phyloP scores from a whole-genome alignment of 176 grass and related monocot genomes.

The Zizania latifolia region DNA sequence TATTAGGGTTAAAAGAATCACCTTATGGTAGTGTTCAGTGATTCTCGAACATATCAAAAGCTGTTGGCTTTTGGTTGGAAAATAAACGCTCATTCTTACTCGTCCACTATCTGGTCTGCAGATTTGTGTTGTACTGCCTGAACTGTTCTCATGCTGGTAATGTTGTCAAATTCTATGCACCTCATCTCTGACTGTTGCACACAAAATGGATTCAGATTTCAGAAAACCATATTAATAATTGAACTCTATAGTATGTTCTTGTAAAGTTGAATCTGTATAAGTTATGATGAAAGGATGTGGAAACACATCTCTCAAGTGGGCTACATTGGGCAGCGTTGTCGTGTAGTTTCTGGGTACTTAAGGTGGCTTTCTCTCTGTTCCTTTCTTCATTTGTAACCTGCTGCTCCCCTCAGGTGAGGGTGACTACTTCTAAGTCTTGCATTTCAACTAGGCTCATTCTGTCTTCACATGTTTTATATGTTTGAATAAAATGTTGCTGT shows the following conservation, averaged over 20 bases:
- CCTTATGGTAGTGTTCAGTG: not conserved
- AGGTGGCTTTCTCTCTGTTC: too few relatives aligned
- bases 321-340: not conserved
- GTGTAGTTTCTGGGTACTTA: not conserved
- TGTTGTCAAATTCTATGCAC: conserved; percentile 4
- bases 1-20: not conserved
- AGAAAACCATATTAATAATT: not conserved
- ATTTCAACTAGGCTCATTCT: conserved; percentile 16
- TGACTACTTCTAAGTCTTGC: not conserved
- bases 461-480: not conserved
- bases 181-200: not conserved
- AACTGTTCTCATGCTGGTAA: not conserved
- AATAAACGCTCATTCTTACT: not conserved
- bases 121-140: not conserved
- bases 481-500: not conserved
- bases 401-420: not conserved
- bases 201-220: not conserved
- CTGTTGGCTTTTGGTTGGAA: not conserved
- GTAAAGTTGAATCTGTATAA: conserved; percentile 6
- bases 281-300: not conserved
- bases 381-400: conserved; percentile 4
- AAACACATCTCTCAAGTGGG: not conserved
- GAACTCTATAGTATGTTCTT: not conserved
- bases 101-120: not conserved
- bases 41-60: not conserved